A percentile compares a stretch with the other conserved stretches of the same genome.
These are phyloP conservation scores for Primulina tabacum DNA, from an alignment of 257 asterid genomes.

Conservation along the genomic window DNA sequence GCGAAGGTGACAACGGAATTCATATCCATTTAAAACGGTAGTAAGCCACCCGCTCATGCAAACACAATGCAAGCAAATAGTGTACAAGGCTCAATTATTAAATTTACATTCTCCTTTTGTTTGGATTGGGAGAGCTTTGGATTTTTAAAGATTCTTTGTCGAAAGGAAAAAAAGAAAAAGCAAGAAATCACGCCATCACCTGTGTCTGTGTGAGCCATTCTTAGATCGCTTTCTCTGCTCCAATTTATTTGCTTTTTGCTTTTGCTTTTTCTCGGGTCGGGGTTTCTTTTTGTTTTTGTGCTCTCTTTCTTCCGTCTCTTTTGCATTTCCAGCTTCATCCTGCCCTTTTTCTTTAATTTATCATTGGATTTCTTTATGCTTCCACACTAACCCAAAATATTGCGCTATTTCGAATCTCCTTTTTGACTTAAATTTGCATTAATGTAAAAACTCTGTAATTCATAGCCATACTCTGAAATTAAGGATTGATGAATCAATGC, in stretches of 20 bases:
- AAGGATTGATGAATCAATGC: neutral
- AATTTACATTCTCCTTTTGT: neutral
- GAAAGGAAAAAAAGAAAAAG: neutral
- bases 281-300: neutral
- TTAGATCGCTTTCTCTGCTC: conserved; percentile 1
- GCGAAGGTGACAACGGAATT: conserved; percentile 35
- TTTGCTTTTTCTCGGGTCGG: neutral
- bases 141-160: neutral
- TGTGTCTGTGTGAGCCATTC: neutral
- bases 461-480: too few relatives aligned
- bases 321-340: neutral
- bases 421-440: neutral
- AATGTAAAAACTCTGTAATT: too few relatives aligned
- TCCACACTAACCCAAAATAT: neutral
- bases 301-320: neutral
- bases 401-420: neutral
- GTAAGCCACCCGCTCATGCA: conserved; percentile 14
- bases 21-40: conserved; percentile 31
- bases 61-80: neutral
- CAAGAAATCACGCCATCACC: neutral
- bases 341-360: neutral
- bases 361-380: neutral
- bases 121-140: neutral
- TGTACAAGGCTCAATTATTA: neutral
- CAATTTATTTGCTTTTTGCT: neutral